Base-by-base conservation (phyloP, 2,329 filamentous ascomycete species). In the Amphichorda felina region DNA sequence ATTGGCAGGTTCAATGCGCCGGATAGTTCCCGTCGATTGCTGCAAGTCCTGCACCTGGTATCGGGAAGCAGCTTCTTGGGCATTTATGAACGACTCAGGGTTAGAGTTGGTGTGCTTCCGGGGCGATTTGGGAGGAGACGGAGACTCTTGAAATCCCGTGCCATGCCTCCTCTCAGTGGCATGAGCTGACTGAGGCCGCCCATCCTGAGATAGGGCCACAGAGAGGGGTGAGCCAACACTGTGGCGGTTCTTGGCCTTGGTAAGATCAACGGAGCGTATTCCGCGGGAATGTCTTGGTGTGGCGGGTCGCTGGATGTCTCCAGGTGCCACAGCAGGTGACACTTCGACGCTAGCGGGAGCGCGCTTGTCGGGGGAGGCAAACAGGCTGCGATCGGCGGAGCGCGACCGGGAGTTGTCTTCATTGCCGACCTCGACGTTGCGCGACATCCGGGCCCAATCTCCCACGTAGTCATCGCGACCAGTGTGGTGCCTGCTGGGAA, bases 351-450 rank as follows among this genome's bases (percentile, higher is more conserved):
- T 75, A 1, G 82, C 66, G 28, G 69, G 68, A 3, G 70, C 71
- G 40, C 81, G 77, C 43, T 79, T 76, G 49, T 84, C 77, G 8
- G 65, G 59, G 35, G 63, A 74, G 16, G 64, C 61, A 35, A 80
- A 77, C 3, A 72, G 44, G 43, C 69, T 66, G 29, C 75, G 66
- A 40, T 86, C 80, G 6, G 75, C 73, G 0, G 80, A 84, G 22
- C 66, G 68, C 5, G 74, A 70, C 25, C 79, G 66, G 2, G 65
- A 61, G 16, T 58, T 55, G 25, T 70, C 66, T 28, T 72, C 69
- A n/a, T 45, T 40, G 29, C 47, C 30, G 28, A 50, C 35, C 38
- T 58, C 48, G 19, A 59, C 47, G 21, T 66, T 61, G 3, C 63
- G 60, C 7, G 58, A 52, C 39, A 59, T 63, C 16, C 63, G 56